Percentiles rank a stretch among this genome's conserved stretches.
These are phyloP conservation scores for Aspergillus terreus DNA, from an alignment of 2,329 filamentous ascomycete genomes.

Conservation along the genomic window DNA sequence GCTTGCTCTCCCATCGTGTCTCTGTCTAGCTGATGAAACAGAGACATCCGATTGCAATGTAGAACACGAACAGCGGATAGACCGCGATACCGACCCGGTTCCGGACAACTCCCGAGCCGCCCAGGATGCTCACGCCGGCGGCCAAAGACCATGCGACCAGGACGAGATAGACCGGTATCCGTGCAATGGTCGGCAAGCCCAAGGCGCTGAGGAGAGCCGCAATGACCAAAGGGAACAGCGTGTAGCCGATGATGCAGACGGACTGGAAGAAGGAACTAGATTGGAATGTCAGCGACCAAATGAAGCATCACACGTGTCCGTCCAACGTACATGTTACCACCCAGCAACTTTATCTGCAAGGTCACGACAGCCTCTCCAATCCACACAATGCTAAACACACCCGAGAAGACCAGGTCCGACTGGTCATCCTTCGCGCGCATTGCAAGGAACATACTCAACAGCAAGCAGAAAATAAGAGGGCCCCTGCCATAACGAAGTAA, in stretches of 20 bases:
- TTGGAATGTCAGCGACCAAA: constrained; percentile 17
- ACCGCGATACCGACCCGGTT: constrained; percentile 92
- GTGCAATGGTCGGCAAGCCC: constrained; percentile 70
- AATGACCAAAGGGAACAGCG: constrained; percentile 92
- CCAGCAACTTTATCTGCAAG: constrained; percentile 93
- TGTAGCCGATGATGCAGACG: constrained; percentile 97
- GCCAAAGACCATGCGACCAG: constrained; percentile 90
- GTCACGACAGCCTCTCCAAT: constrained; percentile 94
- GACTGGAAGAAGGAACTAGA: constrained; percentile 93
- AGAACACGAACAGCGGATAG: constrained; percentile 93
- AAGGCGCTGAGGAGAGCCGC: constrained; percentile 85
- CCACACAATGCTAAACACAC: constrained; percentile 96
- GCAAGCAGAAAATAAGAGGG: constrained; percentile 86
- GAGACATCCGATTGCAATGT: constrained; percentile 84
- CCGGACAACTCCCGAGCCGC: constrained; percentile 91
- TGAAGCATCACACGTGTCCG: neutral
- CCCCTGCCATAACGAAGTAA: constrained; percentile 55
- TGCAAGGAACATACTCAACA: constrained; percentile 83
- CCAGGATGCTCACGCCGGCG: constrained; percentile 91
- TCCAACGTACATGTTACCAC: constrained; percentile 84
- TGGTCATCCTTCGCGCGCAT: constrained; percentile 75
- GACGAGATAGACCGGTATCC: constrained; percentile 86
- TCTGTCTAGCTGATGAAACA: constrained; percentile 84
- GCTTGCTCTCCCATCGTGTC: neutral
- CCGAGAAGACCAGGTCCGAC: constrained; percentile 85